Percentiles rank a stretch among this genome's conserved stretches.
Evolutionary conservation across 2,329 filamentous ascomycete genomes (phyloP).

Genomic region (Cylindrodendrum hubeiense): DNA sequence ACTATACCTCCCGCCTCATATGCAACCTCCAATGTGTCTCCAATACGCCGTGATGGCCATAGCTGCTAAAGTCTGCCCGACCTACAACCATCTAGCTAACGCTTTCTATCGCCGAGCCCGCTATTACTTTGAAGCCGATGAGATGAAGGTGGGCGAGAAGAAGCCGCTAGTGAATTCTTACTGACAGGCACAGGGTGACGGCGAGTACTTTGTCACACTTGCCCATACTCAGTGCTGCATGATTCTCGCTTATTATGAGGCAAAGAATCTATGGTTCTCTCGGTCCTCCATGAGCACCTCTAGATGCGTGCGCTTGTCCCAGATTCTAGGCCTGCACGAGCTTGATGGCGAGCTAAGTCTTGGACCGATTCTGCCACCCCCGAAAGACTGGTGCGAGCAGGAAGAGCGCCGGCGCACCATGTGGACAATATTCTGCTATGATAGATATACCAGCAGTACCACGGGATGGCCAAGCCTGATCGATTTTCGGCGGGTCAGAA

Average conservation of each 20-base stretch:
- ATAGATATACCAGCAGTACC: slow-evolving; percentile 85
- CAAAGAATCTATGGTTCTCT: slow-evolving; percentile 84
- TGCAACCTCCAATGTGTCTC: slow-evolving; percentile 44
- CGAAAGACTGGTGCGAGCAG: slow-evolving; percentile 81
- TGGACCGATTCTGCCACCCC: slow-evolving; percentile 78
- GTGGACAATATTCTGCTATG: slow-evolving; percentile 83
- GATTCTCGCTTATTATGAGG: slow-evolving; percentile 80
- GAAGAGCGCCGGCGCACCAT: slow-evolving; percentile 82
- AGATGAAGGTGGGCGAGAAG: slow-evolving; percentile 33
- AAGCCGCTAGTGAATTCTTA: fast-evolving
- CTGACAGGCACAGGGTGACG: slow-evolving; percentile 36
- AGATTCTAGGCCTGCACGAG: slow-evolving; percentile 85
- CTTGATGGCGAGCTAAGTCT: slow-evolving; percentile 75
- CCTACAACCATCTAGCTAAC: slow-evolving; percentile 30
- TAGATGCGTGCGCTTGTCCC: slow-evolving; percentile 73
- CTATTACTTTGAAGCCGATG: slow-evolving; percentile 40
- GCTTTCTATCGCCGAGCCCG: slow-evolving; percentile 39
- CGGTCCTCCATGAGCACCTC: slow-evolving; percentile 85
- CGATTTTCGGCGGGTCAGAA: slow-evolving; percentile 72
- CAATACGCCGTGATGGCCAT: slow-evolving; percentile 40
- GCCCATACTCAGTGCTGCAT: slow-evolving; percentile 83
- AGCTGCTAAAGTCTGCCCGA: slow-evolving; percentile 27
- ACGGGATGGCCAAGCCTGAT: slow-evolving; percentile 89
- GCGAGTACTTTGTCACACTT: slow-evolving; percentile 61
- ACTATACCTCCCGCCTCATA: slow-evolving; percentile 39